Evolutionary conservation across 306 rosid species (phyloP).

Genomic region (Coriaria nepalensis): DNA sequence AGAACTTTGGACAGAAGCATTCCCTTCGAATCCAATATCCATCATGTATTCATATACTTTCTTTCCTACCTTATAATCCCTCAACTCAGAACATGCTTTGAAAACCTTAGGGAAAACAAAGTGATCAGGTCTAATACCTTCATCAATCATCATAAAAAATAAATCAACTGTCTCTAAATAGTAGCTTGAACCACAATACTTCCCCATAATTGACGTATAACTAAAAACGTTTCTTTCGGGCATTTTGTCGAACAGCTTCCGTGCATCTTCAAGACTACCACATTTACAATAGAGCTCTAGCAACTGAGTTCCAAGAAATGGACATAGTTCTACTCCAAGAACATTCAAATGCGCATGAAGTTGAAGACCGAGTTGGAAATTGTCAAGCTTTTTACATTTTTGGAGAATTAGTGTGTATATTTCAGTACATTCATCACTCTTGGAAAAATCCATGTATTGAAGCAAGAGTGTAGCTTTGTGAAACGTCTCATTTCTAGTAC

Average conservation of each 20-base stretch:
- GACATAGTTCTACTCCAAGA: slow-evolving; percentile 10
- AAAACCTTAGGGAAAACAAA: slow-evolving; percentile 16
- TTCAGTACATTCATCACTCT: slow-evolving; percentile 8
- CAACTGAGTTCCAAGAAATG: slow-evolving; percentile 7
- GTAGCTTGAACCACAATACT: slow-evolving; percentile 6
- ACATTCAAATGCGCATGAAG: slow-evolving; percentile 12
- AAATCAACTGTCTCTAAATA: slow-evolving; percentile 3
- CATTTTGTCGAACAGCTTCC: slow-evolving; percentile 12
- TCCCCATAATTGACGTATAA: slow-evolving; percentile 15
- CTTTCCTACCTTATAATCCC: slow-evolving; percentile 10
- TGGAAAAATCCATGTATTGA: slow-evolving; percentile 9
- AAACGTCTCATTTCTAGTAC: too few relatives aligned
- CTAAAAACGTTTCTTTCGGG: slow-evolving; percentile 10
- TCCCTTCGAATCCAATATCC: slow-evolving; percentile 11
- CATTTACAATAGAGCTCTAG: slow-evolving; percentile 4
- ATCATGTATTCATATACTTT: slow-evolving; percentile 13
- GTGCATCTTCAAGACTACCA: slow-evolving; percentile 5
- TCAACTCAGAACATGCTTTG: slow-evolving; percentile 13
- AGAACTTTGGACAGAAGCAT: slow-evolving; percentile 11
- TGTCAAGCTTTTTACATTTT: slow-evolving; percentile 6
- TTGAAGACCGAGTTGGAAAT: slow-evolving; percentile 12
- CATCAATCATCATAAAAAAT: slow-evolving; percentile 7
- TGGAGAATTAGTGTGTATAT: slow-evolving; percentile 7
- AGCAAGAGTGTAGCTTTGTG: background rate
- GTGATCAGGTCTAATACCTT: slow-evolving; percentile 14